phyloP scores from a whole-genome alignment of 2,329 filamentous ascomycete species.

The Alternaria novae-zelandiae region DNA sequence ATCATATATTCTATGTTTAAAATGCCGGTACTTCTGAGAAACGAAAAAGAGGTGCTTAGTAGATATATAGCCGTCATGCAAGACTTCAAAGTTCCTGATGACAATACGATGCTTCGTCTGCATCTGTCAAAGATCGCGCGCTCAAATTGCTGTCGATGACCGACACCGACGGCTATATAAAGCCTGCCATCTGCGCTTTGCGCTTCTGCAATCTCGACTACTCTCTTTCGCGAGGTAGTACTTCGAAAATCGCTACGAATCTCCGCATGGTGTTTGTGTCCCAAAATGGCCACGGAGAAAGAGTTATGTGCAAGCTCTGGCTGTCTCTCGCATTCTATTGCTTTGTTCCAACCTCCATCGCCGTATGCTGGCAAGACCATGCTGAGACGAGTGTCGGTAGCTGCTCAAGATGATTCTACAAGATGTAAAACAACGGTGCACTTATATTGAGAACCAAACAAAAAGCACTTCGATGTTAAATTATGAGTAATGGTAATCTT shows the following conservation, averaged over 20 bases:
- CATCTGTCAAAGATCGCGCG: background rate
- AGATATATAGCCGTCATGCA: background rate
- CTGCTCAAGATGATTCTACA: background rate
- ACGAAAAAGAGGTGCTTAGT: background rate
- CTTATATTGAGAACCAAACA: background rate
- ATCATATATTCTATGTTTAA: background rate
- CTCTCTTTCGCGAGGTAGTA: fast-evolving
- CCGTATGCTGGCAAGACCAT: no score
- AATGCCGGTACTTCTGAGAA: background rate
- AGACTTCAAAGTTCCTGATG: no score
- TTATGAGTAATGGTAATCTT: background rate
- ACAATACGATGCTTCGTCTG: background rate
- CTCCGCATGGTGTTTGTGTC: background rate
- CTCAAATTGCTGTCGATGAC: background rate
- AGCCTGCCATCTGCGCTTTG: background rate
- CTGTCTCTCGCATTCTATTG: no score
- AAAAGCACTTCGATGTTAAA: background rate
- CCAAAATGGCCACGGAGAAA: background rate
- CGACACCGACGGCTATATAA: background rate
- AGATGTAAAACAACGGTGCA: background rate
- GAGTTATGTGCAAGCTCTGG: background rate
- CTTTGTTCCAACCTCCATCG: no score
- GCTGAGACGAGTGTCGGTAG: background rate
- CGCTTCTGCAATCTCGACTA: background rate
- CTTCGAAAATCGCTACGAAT: background rate